phyloP scores from a whole-genome alignment of 495 filamentous ascomycete species.

The Pseudevernia furfuracea region DNA sequence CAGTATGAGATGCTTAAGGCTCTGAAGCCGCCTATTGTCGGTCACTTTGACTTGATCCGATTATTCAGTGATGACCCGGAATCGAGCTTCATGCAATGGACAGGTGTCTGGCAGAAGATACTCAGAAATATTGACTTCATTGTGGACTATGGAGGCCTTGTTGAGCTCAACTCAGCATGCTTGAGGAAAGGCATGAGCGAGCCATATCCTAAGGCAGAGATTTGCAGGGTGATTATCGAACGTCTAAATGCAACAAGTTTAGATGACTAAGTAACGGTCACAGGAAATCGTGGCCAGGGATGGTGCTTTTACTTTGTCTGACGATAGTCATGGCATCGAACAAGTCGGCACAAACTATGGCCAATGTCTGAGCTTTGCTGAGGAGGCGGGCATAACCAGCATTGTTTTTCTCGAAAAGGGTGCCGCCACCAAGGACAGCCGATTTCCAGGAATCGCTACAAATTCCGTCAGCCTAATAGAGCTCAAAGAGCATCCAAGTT shows the following conservation, averaged over 20 bases:
- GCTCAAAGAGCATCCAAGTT: slow-evolving; percentile 27
- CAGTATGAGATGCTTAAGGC: slow-evolving; percentile 71
- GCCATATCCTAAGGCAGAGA: slow-evolving; percentile 74
- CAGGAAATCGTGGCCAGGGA: slow-evolving; percentile 55
- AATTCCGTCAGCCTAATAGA: slow-evolving; percentile 25
- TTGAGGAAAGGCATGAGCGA: slow-evolving; percentile 84
- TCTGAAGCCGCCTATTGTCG: slow-evolving; percentile 73
- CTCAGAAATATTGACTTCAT: slow-evolving; percentile 66
- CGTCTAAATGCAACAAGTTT: not conserved
- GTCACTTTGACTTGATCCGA: slow-evolving; percentile 88
- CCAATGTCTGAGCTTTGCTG: slow-evolving; percentile 51
- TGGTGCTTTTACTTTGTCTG: slow-evolving; percentile 79
- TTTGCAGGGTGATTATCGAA: slow-evolving; percentile 58
- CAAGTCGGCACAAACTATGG: slow-evolving; percentile 69
- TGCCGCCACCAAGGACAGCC: slow-evolving; percentile 29
- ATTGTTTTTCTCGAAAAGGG: slow-evolving; percentile 37
- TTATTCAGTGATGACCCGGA: slow-evolving; percentile 64
- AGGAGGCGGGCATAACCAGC: slow-evolving; percentile 38
- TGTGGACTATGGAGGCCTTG: slow-evolving; percentile 62
- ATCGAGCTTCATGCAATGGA: slow-evolving; percentile 45
- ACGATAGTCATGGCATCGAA: slow-evolving; percentile 80
- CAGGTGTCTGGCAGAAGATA: slow-evolving; percentile 63
- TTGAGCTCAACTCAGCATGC: slow-evolving; percentile 83
- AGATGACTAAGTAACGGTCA: slow-evolving; percentile 6
- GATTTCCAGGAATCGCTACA: slow-evolving; percentile 38